phyloP scores from a whole-genome alignment of 805 yeast species.

The Candida ipomoeae region DNA sequence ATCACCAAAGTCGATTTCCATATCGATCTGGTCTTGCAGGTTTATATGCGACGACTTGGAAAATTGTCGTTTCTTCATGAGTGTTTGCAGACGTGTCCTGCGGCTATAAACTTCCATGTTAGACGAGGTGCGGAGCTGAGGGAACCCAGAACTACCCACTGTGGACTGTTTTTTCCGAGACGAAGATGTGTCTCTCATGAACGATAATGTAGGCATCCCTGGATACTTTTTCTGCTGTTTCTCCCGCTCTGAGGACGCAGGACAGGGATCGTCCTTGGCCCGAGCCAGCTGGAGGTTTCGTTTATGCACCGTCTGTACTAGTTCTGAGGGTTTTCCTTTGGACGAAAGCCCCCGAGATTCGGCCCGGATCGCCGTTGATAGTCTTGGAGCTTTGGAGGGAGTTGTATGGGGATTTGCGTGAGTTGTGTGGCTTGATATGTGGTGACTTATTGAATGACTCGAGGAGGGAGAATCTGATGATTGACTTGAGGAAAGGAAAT shows the following conservation, averaged over 20 bases:
- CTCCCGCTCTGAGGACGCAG: constrained; percentile 3
- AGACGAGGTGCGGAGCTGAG: constrained; percentile 10
- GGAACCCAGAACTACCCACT: constrained; percentile 1
- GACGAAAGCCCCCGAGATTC: constrained; percentile 13
- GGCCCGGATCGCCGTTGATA: constrained; percentile 23
- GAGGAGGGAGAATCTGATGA: background rate
- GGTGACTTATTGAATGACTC: background rate
- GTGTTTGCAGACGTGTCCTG: constrained; percentile 9
- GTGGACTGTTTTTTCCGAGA: constrained; percentile 29
- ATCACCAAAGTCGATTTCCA: constrained; percentile 7
- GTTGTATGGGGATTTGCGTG: constrained; percentile 18
- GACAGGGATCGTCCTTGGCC: background rate
- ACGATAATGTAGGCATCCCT: constrained; percentile 26
- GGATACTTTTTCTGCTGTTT: constrained; percentile 7
- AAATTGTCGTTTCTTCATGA: constrained; percentile 11
- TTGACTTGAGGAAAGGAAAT: too few relatives aligned
- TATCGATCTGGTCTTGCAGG: background rate
- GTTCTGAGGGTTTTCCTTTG: background rate
- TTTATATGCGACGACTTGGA: constrained; percentile 1
- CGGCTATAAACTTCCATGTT: constrained; percentile 14
- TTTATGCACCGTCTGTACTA: constrained; percentile 8
- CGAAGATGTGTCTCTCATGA: constrained; percentile 40
- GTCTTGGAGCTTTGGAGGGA: constrained; percentile 18
- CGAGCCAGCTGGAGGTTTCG: constrained; percentile 12
- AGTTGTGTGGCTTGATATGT: background rate